Conservation (phyloP, 441 rosid species). For the Pelargonium cotyledonis region DNA sequence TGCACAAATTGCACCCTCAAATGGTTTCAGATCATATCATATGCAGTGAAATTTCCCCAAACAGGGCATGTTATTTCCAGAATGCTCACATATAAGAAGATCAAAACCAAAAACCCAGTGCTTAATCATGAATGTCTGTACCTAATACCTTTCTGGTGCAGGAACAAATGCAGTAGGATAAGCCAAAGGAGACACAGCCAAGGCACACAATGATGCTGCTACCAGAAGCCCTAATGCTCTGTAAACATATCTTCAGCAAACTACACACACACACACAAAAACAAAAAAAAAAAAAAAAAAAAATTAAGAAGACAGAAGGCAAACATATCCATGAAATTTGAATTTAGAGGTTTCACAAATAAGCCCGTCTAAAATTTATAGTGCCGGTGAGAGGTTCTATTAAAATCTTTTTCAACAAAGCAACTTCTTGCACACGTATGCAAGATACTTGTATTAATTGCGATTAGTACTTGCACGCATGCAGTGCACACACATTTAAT, state of each 20-base stretch:
- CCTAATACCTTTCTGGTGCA: slow-evolving; percentile 82
- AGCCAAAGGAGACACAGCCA: slow-evolving; percentile 96
- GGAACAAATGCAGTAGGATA: slow-evolving; percentile 93
- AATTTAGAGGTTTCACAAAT: background rate
- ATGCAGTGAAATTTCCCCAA: background rate
- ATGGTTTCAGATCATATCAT: background rate
- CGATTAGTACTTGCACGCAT: background rate
- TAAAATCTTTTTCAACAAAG: background rate
- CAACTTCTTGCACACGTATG: background rate
- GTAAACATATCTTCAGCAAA: slow-evolving; percentile 85
- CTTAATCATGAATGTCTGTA: slow-evolving; percentile 8
- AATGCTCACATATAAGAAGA: slow-evolving; percentile 3
- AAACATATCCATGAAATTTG: background rate
- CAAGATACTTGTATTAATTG: background rate
- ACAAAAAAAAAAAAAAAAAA: background rate
- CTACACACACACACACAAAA: slow-evolving; percentile 21
- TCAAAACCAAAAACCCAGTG: slow-evolving; percentile 11
- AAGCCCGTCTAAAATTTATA: background rate
- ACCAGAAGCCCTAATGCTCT: slow-evolving; percentile 94
- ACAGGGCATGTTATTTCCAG: background rate
- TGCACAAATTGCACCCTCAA: too few relatives aligned
- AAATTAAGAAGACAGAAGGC: background rate
- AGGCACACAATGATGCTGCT: slow-evolving; percentile 96
- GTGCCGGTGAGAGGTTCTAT: background rate
- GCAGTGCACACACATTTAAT: background rate